Evolutionary conservation across 495 filamentous ascomycete species (phyloP), one percentile per base, ranked within the genome.

Genomic region (Lophiostoma macrostomum): DNA sequence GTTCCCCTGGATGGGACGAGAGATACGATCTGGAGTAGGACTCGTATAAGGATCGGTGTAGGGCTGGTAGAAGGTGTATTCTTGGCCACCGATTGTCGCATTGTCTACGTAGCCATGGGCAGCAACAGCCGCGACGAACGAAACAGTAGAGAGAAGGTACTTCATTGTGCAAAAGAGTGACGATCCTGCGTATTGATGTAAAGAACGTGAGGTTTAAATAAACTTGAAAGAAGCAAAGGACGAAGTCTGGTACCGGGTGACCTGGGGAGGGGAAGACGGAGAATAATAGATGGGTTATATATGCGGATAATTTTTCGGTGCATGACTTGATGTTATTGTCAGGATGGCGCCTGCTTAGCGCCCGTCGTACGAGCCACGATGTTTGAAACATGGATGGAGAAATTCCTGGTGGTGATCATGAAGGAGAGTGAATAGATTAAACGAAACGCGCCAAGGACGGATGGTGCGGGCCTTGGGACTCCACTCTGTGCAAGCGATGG

Each of bases 41-140:
- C 54, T 68, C 45, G 66, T 73, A 56, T 78, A 79, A 1, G 76
- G 76, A 61, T 79, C 76, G 25, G 54, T 48, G 59, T 78, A 78
- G 2, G 71, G 71, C 58, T 72, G 64, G 27, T 70, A 70, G 18
- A 50, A 58, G 10, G 51, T 56, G 23, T 64, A 61, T 13, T 39
- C 50, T 42, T 38, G 41, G 39, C 72, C 74, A 22, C 66, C 70
- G 36, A 78, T 76, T 27, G 70, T 74, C 44, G 69, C 72, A 39
- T 72, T 73, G 34, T 70, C 69, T 45, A 63, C 54, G 45, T 59
- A 63, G 10, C 60, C 60, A 50, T 63, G 60, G 16, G 60, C 60
- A 20, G 54, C 36, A 24, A 46, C 60, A 13, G 40, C 22, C 25
- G 42, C 37, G n/a, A 31, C 49, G 46, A 41, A 46, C 31, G 22